phyloP scores from a whole-genome alignment of 345 rosid species.

The Melastoma malabathricum region DNA sequence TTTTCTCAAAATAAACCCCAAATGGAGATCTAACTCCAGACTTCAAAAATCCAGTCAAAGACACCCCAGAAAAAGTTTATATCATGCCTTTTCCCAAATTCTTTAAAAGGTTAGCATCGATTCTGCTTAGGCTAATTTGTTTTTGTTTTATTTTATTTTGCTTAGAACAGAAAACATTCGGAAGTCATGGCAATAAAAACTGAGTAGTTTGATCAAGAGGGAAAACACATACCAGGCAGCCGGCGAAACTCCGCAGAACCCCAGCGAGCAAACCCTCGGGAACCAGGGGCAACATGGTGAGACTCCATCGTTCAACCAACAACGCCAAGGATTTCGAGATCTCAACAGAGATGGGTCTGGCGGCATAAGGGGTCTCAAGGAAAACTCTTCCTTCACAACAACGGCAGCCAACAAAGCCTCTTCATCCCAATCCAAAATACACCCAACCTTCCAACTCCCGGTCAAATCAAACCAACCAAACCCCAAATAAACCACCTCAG shows the following conservation, averaged over 20 bases:
- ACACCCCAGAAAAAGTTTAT: background rate
- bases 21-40: background rate
- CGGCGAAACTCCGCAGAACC: constrained; percentile 70
- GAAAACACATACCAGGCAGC: constrained; percentile 38
- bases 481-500: too few species aligned
- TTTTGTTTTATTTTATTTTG: too few species aligned
- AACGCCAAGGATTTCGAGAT: constrained; percentile 45
- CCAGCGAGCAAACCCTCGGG: constrained; percentile 47
- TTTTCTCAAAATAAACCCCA: too few species aligned
- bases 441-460: background rate
- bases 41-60: background rate
- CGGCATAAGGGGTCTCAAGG: constrained; percentile 62
- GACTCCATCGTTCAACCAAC: constrained; percentile 61
- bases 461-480: constrained; percentile 5
- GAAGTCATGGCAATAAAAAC: background rate
- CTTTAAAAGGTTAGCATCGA: constrained; percentile 1
- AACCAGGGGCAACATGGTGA: constrained; percentile 19
- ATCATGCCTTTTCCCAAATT: background rate
- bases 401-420: constrained; percentile 7
- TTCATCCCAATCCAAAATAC: constrained; percentile 2
- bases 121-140: too few species aligned
- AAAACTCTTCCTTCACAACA: constrained; percentile 23
- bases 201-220: background rate
- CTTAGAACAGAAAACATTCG: background rate
- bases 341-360: constrained; percentile 78